phyloP scores from a whole-genome alignment of 2,329 filamentous ascomycete species.

The Arthrobotrys sphaeroides region DNA sequence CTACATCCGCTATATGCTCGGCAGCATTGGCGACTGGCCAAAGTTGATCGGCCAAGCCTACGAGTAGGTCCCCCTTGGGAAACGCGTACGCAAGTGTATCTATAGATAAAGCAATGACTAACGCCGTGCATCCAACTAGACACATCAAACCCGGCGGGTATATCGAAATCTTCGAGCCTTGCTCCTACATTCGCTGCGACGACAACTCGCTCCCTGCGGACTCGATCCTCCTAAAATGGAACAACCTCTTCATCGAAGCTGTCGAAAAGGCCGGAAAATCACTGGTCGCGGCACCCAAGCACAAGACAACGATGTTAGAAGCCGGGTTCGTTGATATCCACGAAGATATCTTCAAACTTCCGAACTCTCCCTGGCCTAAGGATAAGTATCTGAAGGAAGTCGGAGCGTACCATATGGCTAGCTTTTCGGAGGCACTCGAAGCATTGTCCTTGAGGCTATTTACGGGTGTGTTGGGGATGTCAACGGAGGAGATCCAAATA shows the following conservation, averaged over 20 bases:
- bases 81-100: no score
- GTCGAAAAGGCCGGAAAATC: slow-evolving; percentile 44
- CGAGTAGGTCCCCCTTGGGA: slow-evolving; percentile 65
- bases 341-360: slow-evolving; percentile 66
- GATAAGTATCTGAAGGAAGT: slow-evolving; percentile 56
- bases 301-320: slow-evolving; percentile 57
- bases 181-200: slow-evolving; percentile 66
- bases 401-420: slow-evolving; percentile 56
- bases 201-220: slow-evolving; percentile 59
- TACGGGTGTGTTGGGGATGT: slow-evolving; percentile 46
- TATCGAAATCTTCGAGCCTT: slow-evolving; percentile 60
- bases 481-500: slow-evolving; percentile 51
- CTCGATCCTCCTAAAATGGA: slow-evolving; percentile 50
- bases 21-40: slow-evolving; percentile 56
- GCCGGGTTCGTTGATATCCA: slow-evolving; percentile 68
- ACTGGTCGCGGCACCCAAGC: slow-evolving; percentile 43
- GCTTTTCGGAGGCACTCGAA: slow-evolving; percentile 56
- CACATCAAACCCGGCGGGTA: slow-evolving; percentile 55
- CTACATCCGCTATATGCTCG: slow-evolving; percentile 58
- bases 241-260: slow-evolving; percentile 48
- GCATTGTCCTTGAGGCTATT: slow-evolving; percentile 56
- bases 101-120: neutral
- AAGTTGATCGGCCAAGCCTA: slow-evolving; percentile 56
- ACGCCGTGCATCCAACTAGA: slow-evolving; percentile 13
- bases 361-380: slow-evolving; percentile 68